These are phyloP conservation scores for Cladosporium colombiae DNA, from an alignment of 2,329 filamentous ascomycete genomes.

Conservation along the genomic window DNA sequence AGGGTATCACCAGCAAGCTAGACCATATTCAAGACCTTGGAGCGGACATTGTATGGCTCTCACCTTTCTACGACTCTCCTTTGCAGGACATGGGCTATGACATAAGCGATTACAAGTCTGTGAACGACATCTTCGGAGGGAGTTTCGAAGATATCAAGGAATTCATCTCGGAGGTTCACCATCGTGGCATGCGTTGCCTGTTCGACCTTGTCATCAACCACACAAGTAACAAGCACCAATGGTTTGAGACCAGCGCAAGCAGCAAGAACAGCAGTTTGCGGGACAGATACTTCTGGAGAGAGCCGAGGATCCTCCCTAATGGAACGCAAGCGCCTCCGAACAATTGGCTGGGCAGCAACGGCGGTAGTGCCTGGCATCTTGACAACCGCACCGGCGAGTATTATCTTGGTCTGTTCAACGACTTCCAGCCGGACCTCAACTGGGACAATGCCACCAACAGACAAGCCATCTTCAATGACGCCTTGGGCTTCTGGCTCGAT, in stretches of 20 bases:
- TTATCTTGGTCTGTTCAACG: slow-evolving; percentile 74
- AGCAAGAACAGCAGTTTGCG: slow-evolving; percentile 64
- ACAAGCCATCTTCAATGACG: slow-evolving; percentile 66
- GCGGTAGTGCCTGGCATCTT: slow-evolving; percentile 63
- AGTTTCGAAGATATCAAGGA: slow-evolving; percentile 65
- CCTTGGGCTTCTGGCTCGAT: slow-evolving; percentile 67
- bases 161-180: slow-evolving; percentile 59
- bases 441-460: slow-evolving; percentile 73
- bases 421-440: slow-evolving; percentile 81
- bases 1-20: slow-evolving; percentile 61
- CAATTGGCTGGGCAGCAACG: slow-evolving; percentile 69
- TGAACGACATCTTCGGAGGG: slow-evolving; percentile 67
- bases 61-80: slow-evolving; percentile 64
- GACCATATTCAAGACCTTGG: slow-evolving; percentile 62
- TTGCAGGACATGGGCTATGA: slow-evolving; percentile 70
- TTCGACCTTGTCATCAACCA: slow-evolving; percentile 76
- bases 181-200: slow-evolving; percentile 67
- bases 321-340: slow-evolving; percentile 69
- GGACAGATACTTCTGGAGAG: slow-evolving; percentile 50
- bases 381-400: slow-evolving; percentile 72
- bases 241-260: slow-evolving; percentile 68
- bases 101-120: slow-evolving; percentile 64
- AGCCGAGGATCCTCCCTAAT: slow-evolving; percentile 43
- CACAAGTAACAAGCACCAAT: slow-evolving; percentile 66
- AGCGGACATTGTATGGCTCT: slow-evolving; percentile 64